Evolutionary conservation across 164 flowering plant species (phyloP).

Genomic region (Vitis rupestris): DNA sequence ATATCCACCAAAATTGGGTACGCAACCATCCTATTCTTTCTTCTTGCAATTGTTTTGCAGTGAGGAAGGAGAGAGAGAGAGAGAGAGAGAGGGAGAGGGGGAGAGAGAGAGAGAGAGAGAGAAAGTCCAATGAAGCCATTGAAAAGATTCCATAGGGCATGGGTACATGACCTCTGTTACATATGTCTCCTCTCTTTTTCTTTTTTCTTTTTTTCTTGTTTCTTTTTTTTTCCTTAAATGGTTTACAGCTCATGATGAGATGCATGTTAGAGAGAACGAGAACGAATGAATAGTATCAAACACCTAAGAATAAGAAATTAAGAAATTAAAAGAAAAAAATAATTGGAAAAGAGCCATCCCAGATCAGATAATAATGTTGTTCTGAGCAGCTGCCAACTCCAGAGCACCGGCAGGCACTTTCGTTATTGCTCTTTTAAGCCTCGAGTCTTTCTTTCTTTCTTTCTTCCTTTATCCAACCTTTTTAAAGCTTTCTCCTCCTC

Average conservation of each 20-base stretch:
- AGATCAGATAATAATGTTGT: constrained; percentile 38
- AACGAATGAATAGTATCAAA: constrained; percentile 39
- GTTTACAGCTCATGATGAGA: constrained; percentile 19
- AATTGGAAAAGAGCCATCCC: constrained; percentile 22
- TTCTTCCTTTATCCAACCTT: constrained; percentile 15
- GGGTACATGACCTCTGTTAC: constrained; percentile 21
- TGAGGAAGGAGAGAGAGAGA: no score
- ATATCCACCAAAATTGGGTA: no score
- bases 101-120: constrained; percentile 4
- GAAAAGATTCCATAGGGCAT: constrained; percentile 15
- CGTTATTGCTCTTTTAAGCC: constrained; percentile 8
- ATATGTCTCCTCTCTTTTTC: not conserved
- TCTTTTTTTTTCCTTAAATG: not conserved
- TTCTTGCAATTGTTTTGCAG: no score
- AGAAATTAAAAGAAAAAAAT: constrained; percentile 8
- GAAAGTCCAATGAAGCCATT: constrained; percentile 10
- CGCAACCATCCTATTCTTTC: no score
- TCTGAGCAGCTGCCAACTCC: constrained; percentile 33
- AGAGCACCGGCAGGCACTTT: not conserved
- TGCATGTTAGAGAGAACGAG: constrained; percentile 18
- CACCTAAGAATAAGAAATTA: constrained; percentile 16
- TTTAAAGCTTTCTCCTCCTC: constrained; percentile 28
- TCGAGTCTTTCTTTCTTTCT: not conserved
- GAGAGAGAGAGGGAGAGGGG: no score
- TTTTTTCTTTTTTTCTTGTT: not conserved